phyloP scores from a whole-genome alignment of 768 basidiomycete species.

The Boletus patriciae region DNA sequence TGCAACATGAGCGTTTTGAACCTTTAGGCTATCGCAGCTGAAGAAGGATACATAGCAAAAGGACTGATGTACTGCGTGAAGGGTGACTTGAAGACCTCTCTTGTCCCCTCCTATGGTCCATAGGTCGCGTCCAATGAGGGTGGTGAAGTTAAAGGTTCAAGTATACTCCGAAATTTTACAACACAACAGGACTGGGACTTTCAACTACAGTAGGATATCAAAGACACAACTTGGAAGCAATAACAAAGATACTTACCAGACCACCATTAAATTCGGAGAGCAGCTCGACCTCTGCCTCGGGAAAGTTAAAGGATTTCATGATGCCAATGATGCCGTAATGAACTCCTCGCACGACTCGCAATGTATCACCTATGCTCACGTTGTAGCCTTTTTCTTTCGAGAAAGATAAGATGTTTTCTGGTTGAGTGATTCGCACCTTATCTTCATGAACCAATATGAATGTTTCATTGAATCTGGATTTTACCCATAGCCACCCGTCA shows the following conservation, averaged over 20 bases:
- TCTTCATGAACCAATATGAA: background rate
- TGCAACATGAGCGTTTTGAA: background rate
- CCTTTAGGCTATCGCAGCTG: background rate
- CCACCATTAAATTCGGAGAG: background rate
- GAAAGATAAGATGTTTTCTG: background rate
- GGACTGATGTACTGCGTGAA: background rate
- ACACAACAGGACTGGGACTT: background rate
- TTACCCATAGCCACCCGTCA: background rate
- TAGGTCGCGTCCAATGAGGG: background rate
- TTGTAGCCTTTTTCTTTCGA: background rate
- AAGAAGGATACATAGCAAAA: background rate
- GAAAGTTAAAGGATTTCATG: background rate
- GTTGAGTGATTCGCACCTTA: background rate
- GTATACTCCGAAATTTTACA: background rate
- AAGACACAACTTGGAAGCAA: background rate
- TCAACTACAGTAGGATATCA: background rate
- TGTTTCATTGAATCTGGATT: background rate
- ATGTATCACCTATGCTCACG: background rate
- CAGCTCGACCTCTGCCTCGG: background rate
- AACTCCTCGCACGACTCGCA: background rate
- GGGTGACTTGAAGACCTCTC: too few species aligned
- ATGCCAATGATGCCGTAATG: background rate
- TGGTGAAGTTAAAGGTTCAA: background rate
- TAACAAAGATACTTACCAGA: background rate
- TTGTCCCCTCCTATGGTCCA: background rate